Evolutionary conservation across 2,329 filamentous ascomycete species (phyloP), one percentile per base, ranked within the genome.

Genomic region (Hymenoscyphus linearis): DNA sequence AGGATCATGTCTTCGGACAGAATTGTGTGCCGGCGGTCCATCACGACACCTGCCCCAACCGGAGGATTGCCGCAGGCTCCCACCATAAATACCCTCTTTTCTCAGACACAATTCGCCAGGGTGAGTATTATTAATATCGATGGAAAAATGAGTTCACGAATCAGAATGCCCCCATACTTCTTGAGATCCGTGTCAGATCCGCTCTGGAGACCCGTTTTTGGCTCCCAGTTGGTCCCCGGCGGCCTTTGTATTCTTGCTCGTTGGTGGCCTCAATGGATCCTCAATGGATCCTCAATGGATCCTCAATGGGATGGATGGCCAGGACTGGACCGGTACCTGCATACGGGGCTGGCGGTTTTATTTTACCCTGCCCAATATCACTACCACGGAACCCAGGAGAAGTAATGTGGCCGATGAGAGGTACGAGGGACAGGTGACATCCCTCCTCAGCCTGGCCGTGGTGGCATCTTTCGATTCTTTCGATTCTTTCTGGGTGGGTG

Each of bases 251-350:
- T n/a, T n/a, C n/a, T n/a, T n/a, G n/a, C n/a, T n/a, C n/a, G n/a
- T n/a, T 31, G 31, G 31, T 31, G 31, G 31, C 31, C 31, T 31
- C 31, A 31, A 5, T 31, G 31, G 5, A n/a, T n/a, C n/a, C n/a
- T n/a, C n/a, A n/a, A n/a, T n/a, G n/a, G n/a, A n/a, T n/a, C n/a
- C n/a, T n/a, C n/a, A n/a, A n/a, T n/a, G n/a, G n/a, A 2, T 40
- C 36, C 36, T 40, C 4, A 9, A 40, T 18, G 5, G 14, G 37
- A n/a, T 6, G 16, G 13, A 18, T 18, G 10, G 10, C n/a, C n/a
- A 18, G 7, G 3, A 22, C n/a, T 47, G 18, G 22, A 47, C 40
- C 36, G 26, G 63, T 66, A 65, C 65, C 65, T 66, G 65, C 65
- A 52, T 58, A 62, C 57, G 34, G 62, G 31, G 53, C 54, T 56